Conservation (phyloP, 2,329 filamentous ascomycete genomes). For the Fusarium pseudograminearum region DNA sequence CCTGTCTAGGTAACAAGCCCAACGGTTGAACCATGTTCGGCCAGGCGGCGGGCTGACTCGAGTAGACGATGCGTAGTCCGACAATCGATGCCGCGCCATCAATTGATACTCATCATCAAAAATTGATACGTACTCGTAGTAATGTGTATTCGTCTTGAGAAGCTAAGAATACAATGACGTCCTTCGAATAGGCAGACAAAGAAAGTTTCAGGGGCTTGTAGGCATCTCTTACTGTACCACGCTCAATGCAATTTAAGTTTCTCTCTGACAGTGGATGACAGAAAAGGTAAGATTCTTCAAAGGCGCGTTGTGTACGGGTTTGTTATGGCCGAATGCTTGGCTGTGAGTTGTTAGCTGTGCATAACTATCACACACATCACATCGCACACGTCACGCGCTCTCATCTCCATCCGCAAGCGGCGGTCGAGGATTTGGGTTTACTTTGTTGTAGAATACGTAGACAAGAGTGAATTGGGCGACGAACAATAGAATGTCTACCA, state of each 20-base stretch:
- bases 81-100: conserved; percentile 20
- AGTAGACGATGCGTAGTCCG: conserved; percentile 19
- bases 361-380: conserved; percentile 26
- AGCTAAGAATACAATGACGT: conserved; percentile 31
- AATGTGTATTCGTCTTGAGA: conserved; percentile 3
- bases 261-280: not conserved
- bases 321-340: conserved; percentile 8
- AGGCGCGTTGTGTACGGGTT: not conserved
- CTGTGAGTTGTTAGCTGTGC: conserved; percentile 12
- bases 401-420: conserved; percentile 34
- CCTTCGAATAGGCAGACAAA: not conserved
- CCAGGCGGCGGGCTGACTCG: conserved; percentile 27
- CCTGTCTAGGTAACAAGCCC: conserved; percentile 26
- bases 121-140: conserved; percentile 8
- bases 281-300: conserved; percentile 2
- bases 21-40: conserved; percentile 3
- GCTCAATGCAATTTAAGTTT: conserved; percentile 19
- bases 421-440: not conserved
- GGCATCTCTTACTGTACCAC: conserved; percentile 1
- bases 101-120: not conserved
- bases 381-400: conserved; percentile 23
- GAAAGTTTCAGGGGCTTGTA: conserved; percentile 35
- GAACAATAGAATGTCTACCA: not conserved
- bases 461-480: not conserved
- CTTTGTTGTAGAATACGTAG: not conserved